Evolutionary conservation across 1,139 yeast genomes (phyloP), one percentile per base, ranked within the genome.

Genomic region (Yamadazyma kanchanaburiensis): DNA sequence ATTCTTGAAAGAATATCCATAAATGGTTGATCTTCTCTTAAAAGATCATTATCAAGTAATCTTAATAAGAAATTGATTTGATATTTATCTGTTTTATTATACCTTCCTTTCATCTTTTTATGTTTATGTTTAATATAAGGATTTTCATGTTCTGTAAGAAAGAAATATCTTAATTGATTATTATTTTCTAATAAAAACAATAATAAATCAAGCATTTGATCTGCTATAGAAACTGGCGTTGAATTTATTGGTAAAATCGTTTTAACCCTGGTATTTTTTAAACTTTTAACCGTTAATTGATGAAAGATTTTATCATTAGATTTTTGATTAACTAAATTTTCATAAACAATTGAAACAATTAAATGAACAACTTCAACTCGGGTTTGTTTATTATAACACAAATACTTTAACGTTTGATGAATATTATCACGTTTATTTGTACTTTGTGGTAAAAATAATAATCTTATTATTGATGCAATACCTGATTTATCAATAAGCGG

Each of bases 101-200:
- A 46, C 17, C 64, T 66, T 35, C 65, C 69, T 35, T 56, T 57
- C 40, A 61, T 67, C 22, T 52, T 38, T 37, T 65, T 68, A 20
- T 59, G 59, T 36, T 59, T 64, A 26, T 70, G 77, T 30, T 67
- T 49, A 13, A 75, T 52, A 33, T 74, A 62, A 18, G 77, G 64
- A 29, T 69, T 71, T 22, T 88, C 96, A 49, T 87, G 95, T 43
- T 87, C 95, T 5, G 84, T 77, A 36, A 89, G 64, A 49, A 89
- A 80, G 48, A 80, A 88, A 46, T 80, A 79, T 37, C 94, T 72
- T 48, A 85, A 66, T 42, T 80, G 85, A 12, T 72, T 69, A 41
- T 81, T 85, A 27, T 78, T 68, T 34, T 84, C 87, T 30, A 88
- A 67, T 31, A 89, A 61, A 46, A 73, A 80, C 42, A 82, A 86